Base-by-base conservation (phyloP, 768 basidiomycete species). In the Dacryopinax spathularia region DNA sequence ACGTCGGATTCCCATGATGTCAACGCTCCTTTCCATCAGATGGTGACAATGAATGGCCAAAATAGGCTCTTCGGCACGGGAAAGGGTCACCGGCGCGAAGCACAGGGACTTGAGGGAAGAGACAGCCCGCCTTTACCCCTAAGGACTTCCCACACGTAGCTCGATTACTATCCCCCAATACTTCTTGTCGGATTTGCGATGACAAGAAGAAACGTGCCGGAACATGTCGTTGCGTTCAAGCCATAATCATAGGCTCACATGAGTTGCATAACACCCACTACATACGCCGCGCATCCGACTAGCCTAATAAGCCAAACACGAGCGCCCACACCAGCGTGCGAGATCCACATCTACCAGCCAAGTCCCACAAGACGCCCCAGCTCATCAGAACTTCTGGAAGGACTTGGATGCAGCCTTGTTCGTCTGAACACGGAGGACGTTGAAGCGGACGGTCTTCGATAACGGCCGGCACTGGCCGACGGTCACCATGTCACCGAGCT, bases 381-480 rank as follows among this genome's bases (percentile, higher is more conserved):
- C 36, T 34, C 56, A 68, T 77, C 76, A 92, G 81, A 97, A 98
- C 85, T 97, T 97, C 79, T 84, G 83, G 80, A 98, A 98, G 61
- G 88, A 80, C 82, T 95, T 96, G 65, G 84, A 76, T 34, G 91
- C 74, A 12, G 91, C 91, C 84, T 93, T 94, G 85, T 78, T 93
- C 85, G 88, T 91, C 68, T 85, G 75, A 76, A 99, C 95, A 72
- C 94, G 88, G 74, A 98, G 77, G 65, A 99, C 96, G 78, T 99
- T 99, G 87, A 99, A 99, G 60, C 96, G 90, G 72, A 97, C 91
- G 34, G 95, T 98, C 79, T 99, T 99, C 66, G 96, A 98, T 72
- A 98, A 78, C 70, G 96, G 96, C 74, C 96, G 88, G 82, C 96
- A 99, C 84, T 99, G 96, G 34, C 93, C 93, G 68, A 98, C 94